These are phyloP conservation scores for Geotrichum candidum DNA, from an alignment of 1,139 yeast species.

Conservation along the genomic window DNA sequence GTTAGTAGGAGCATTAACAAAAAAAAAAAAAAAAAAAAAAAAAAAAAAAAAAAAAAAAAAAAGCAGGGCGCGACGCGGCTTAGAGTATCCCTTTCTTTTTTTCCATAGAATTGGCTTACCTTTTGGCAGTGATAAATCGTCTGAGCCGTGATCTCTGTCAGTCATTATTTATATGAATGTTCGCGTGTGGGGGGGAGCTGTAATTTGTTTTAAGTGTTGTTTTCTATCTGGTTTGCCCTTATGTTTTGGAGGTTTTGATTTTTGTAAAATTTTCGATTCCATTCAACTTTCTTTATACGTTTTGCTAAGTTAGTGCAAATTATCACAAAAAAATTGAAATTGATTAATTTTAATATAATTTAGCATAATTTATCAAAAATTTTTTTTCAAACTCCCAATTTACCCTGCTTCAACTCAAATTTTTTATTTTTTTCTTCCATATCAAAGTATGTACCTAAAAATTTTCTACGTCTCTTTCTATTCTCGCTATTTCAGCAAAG, in stretches of 20 bases:
- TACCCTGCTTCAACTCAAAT: not conserved
- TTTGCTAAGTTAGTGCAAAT: not conserved
- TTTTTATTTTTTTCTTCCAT: not conserved
- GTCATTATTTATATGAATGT: slow-evolving; percentile 5
- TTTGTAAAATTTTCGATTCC: not conserved
- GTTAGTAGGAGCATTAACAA: no score
- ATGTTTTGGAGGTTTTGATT: not conserved
- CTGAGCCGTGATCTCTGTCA: slow-evolving; percentile 17
- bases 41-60: not conserved
- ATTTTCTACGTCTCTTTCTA: not conserved
- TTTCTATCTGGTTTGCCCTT: not conserved
- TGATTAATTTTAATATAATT: not conserved
- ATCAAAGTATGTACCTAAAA: not conserved
- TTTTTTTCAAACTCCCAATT: not conserved
- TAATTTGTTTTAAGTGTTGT: not conserved
- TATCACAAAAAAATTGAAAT: not conserved
- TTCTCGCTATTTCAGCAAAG: not conserved
- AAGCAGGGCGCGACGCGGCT: not conserved
- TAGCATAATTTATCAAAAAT: not conserved
- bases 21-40: not conserved
- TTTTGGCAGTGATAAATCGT: slow-evolving; percentile 15
- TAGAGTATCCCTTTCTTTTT: not conserved
- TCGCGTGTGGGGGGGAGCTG: not conserved
- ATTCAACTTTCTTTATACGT: not conserved
- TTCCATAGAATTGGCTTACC: not conserved